Percentiles rank a stretch among this genome's conserved stretches.
Conservation (phyloP, 495 filamentous ascomycete genomes). For the Aspergillus panamensis region DNA sequence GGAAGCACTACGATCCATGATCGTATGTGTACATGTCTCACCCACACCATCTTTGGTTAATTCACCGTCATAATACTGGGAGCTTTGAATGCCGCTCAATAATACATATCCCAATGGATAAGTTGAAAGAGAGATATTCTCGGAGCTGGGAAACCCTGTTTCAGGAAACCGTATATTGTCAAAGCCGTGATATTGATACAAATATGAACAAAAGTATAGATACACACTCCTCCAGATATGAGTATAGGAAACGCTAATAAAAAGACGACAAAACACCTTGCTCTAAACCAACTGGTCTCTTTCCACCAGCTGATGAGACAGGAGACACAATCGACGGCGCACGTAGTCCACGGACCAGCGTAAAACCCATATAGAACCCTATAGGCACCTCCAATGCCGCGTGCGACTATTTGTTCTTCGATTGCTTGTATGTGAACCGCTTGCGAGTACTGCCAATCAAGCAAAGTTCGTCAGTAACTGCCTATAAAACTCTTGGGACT, state of each 20-base stretch:
- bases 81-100: no score
- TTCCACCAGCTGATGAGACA: background rate
- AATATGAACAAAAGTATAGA: background rate
- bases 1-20: no score
- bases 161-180: background rate
- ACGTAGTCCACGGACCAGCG: no score
- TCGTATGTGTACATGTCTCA: no score
- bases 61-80: no score
- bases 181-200: background rate
- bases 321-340: no score
- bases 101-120: no score
- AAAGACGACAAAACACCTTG: background rate
- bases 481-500: no score
- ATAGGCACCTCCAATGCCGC: background rate
- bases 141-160: no score
- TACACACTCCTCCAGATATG: background rate
- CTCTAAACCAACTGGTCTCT: background rate
- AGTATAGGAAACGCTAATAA: conserved; percentile 7
- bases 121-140: no score
- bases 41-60: no score
- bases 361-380: no score
- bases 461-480: background rate
- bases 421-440: conserved; percentile 74
- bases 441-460: conserved; percentile 68
- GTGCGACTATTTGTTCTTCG: conserved; percentile 63